Conservation (phyloP, 441 rosid species). For the Populus hybrid region DNA sequence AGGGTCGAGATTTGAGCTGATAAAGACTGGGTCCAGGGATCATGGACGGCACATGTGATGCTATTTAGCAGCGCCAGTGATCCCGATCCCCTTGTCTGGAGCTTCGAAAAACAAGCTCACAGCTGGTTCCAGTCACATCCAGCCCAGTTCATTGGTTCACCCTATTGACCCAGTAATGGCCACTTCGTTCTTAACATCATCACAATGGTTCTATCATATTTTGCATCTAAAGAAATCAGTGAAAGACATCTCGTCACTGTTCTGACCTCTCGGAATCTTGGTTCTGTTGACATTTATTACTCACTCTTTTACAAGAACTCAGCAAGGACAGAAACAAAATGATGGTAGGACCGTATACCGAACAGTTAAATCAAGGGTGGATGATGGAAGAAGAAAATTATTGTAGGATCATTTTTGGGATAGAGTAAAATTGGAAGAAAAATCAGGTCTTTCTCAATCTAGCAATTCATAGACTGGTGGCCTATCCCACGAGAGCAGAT, state of each 20-base stretch:
- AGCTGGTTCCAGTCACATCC: background rate
- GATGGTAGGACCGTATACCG: background rate
- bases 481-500: background rate
- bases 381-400: background rate
- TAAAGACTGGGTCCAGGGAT: background rate
- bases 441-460: background rate
- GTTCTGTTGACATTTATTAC: background rate
- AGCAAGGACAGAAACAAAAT: background rate
- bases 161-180: background rate
- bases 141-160: background rate
- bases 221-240: background rate
- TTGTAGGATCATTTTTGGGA: background rate
- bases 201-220: background rate
- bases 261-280: background rate
- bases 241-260: background rate
- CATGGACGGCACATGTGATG: slow-evolving; percentile 2
- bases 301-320: background rate
- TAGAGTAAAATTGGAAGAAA: background rate
- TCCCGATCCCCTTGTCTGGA: background rate
- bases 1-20: background rate
- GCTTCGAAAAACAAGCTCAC: background rate
- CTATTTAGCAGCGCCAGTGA: background rate
- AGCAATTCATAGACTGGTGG: background rate
- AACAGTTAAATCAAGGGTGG: no score
- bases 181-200: background rate